Conservation (phyloP, 352 stramenopile species). For the Globisporangium camurandrum region DNA sequence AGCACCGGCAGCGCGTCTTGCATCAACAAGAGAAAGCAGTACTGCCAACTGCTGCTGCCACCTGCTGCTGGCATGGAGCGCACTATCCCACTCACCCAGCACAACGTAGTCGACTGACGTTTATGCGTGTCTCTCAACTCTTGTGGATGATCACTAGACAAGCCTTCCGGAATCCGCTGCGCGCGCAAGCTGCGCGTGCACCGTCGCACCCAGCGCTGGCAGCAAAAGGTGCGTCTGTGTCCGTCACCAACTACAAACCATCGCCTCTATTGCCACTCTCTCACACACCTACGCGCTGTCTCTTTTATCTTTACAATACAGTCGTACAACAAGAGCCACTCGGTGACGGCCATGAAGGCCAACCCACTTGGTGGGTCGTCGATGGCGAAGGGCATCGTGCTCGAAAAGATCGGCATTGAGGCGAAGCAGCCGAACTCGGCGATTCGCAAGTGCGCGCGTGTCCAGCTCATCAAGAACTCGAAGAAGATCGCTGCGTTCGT, state of each 20-base stretch:
- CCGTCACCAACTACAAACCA: neutral
- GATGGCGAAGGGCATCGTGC: constrained; percentile 99
- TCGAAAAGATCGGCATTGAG: constrained; percentile 99
- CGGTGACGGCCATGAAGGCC: constrained; percentile 98
- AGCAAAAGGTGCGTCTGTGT: constrained; percentile 84
- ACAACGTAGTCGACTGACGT: no score
- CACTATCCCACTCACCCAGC: no score
- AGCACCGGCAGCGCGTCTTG: neutral
- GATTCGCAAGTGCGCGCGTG: constrained; percentile 99
- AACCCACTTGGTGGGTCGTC: constrained; percentile 99
- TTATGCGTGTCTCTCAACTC: no score
- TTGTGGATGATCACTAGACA: constrained; percentile 80
- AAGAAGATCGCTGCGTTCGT: constrained; percentile 99
- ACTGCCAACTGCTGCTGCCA: neutral
- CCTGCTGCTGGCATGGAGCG: no score
- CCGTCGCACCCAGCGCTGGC: constrained; percentile 97
- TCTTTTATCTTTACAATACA: constrained; percentile 3
- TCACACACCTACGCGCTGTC: neutral
- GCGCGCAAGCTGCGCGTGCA: constrained; percentile 99
- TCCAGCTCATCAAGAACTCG: constrained; percentile 99
- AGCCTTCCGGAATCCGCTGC: constrained; percentile 98
- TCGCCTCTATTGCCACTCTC: neutral
- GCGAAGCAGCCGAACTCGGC: constrained; percentile 99
- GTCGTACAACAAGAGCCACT: constrained; percentile 99
- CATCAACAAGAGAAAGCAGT: neutral